These are phyloP conservation scores for Pisolithus tinctorius DNA, from an alignment of 768 basidiomycete species.

Conservation along the genomic window DNA sequence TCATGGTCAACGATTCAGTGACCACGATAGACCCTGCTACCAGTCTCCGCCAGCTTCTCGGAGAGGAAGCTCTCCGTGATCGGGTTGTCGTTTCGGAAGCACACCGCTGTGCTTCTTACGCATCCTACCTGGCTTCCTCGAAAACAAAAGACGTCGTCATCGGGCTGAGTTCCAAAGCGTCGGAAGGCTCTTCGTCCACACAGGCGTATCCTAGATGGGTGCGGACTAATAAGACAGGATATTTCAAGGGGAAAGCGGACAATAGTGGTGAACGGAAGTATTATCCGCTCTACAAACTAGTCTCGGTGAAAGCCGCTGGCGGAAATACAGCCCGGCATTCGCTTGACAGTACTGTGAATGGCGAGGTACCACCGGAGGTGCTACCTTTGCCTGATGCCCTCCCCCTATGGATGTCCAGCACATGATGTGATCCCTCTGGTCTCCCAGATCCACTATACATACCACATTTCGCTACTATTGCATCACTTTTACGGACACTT, in stretches of 20 bases:
- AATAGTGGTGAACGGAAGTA: conserved; percentile 15
- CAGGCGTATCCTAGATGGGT: conserved; percentile 17
- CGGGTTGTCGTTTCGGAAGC: conserved; percentile 29
- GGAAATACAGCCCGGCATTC: conserved; percentile 15
- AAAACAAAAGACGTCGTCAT: conserved; percentile 16
- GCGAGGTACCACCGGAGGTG: neutral
- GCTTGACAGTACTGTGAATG: conserved; percentile 1
- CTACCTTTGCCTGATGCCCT: conserved; percentile 7
- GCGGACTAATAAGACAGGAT: conserved; percentile 15
- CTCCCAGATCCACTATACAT: no score
- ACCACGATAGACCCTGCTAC: conserved; percentile 22
- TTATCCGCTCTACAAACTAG: conserved; percentile 26
- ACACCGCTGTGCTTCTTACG: conserved; percentile 28
- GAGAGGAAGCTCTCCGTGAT: conserved; percentile 16
- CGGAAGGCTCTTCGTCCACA: conserved; percentile 11
- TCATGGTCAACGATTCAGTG: conserved; percentile 24
- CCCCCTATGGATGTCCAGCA: conserved; percentile 8
- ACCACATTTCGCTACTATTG: no score
- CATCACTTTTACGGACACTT: no score
- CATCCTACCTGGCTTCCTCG: conserved; percentile 19
- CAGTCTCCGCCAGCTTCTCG: conserved; percentile 21
- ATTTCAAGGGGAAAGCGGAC: conserved; percentile 21
- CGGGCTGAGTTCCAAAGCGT: conserved; percentile 18
- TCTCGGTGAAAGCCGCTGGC: conserved; percentile 17
- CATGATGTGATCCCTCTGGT: neutral